Conservation (phyloP, 2,329 filamentous ascomycete species). For the Nannizziopsis arthrosporioides region DNA sequence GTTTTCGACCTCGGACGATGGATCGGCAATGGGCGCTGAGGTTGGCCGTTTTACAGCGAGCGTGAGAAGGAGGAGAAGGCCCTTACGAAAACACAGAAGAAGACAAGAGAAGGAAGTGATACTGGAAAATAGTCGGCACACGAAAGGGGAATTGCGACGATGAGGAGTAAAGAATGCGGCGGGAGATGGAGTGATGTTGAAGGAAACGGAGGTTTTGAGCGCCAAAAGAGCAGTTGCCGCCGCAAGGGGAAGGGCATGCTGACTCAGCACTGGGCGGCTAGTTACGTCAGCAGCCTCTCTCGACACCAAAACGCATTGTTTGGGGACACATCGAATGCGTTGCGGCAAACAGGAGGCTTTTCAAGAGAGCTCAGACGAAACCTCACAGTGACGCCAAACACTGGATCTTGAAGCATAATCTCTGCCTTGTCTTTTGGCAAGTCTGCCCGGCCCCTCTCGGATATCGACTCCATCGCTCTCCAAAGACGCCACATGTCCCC, state of each 20-base stretch:
- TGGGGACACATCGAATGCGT: too few species aligned
- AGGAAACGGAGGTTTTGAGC: not conserved
- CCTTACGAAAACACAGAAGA: too few species aligned
- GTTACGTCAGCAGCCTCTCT: too few species aligned
- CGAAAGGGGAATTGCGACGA: not conserved
- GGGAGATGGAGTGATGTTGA: not conserved
- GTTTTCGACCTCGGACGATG: not conserved
- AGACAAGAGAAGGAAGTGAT: not conserved
- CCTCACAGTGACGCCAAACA: too few species aligned
- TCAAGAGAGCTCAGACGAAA: too few species aligned
- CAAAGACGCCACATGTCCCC: not conserved
- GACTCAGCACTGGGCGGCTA: not conserved
- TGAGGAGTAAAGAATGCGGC: not conserved
- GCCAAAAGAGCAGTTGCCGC: not conserved
- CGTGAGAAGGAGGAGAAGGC: not conserved
- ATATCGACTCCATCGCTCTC: not conserved
- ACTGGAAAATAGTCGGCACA: not conserved
- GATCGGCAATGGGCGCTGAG: not conserved
- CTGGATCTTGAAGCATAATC: too few species aligned
- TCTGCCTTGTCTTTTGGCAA: too few species aligned
- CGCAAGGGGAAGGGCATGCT: not conserved
- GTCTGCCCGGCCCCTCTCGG: too few species aligned
- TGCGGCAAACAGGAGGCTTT: too few species aligned
- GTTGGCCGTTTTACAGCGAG: not conserved
- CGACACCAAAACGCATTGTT: too few species aligned